phyloP scores from a whole-genome alignment of 2,329 filamentous ascomycete genomes.

The Neofusicoccum sp. region DNA sequence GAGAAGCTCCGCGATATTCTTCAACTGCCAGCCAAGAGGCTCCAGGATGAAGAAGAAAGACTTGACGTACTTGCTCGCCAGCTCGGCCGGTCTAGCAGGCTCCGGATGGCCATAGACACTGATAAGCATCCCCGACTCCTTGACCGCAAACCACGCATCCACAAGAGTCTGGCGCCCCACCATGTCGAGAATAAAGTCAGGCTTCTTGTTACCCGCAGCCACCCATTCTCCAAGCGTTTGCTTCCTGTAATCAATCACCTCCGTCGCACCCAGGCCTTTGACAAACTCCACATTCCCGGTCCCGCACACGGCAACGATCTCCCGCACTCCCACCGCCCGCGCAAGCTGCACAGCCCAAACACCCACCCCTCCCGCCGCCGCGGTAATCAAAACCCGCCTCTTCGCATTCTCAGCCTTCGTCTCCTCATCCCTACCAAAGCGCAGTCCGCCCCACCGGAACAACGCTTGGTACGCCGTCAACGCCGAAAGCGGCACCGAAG shows the following conservation, averaged over 20 bases:
- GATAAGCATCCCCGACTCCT: constrained; percentile 37
- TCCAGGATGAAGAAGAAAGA: constrained; percentile 46
- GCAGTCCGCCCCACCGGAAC: too few relatives aligned
- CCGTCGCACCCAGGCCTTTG: constrained; percentile 32
- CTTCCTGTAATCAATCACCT: constrained; percentile 38
- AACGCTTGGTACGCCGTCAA: too few relatives aligned
- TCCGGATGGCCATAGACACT: constrained; percentile 33
- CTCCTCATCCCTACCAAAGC: too few relatives aligned
- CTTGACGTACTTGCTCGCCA: constrained; percentile 29
- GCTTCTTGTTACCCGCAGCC: constrained; percentile 26
- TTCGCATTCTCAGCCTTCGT: too few relatives aligned
- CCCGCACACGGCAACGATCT: constrained; percentile 34
- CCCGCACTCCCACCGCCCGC: constrained; percentile 35
- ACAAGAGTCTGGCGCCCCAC: constrained; percentile 42
- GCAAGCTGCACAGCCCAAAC: constrained; percentile 36
- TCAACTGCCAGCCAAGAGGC: constrained; percentile 38
- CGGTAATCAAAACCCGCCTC: too few relatives aligned
- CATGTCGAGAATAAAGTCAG: constrained; percentile 48
- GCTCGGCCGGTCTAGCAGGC: constrained; percentile 31
- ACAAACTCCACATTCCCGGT: constrained; percentile 35
- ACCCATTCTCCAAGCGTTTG: constrained; percentile 31
- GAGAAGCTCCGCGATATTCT: constrained; percentile 39
- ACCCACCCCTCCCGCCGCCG: constrained; percentile 21
- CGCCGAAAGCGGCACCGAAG: too few relatives aligned
- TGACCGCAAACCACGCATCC: constrained; percentile 45